Percentiles rank a stretch among this genome's conserved stretches.
These are phyloP conservation scores for Auricularia auricula-judae DNA, from an alignment of 768 basidiomycete species.

Conservation along the genomic window DNA sequence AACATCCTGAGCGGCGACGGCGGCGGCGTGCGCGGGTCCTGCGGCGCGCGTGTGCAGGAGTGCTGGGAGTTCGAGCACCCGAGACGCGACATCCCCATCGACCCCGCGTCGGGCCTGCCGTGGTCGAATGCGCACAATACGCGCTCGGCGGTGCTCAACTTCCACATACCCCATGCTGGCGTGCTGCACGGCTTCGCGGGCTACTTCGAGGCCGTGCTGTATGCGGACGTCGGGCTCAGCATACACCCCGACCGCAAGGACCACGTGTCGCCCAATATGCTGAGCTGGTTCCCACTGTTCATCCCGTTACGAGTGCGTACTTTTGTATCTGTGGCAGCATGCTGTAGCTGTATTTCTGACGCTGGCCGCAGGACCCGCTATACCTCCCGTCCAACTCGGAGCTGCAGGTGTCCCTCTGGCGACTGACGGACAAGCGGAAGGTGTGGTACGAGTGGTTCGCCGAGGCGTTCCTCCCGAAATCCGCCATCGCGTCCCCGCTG, in stretches of 20 bases:
- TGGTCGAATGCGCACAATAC: constrained; percentile 95
- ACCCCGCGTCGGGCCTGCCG: constrained; percentile 62
- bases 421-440: constrained; percentile 74
- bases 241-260: constrained; percentile 89
- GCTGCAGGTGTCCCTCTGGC: constrained; percentile 88
- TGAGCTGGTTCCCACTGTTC: constrained; percentile 98
- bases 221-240: constrained; percentile 81
- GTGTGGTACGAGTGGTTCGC: constrained; percentile 99
- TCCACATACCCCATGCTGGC: constrained; percentile 91
- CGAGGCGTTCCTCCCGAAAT: constrained; percentile 75
- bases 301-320: constrained; percentile 94
- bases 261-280: constrained; percentile 85
- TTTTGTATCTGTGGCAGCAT: no score
- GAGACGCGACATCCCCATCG: constrained; percentile 61
- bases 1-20: constrained; percentile 78
- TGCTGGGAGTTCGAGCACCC: constrained; percentile 99
- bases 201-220: constrained; percentile 92
- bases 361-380: constrained; percentile 60
- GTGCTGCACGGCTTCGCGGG: constrained; percentile 90
- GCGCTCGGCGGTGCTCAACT: constrained; percentile 72
- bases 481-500: constrained; percentile 21
- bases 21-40: constrained; percentile 44
- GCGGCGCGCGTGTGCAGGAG: constrained; percentile 79
- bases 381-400: constrained; percentile 91
- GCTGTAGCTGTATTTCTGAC: no score